Evolutionary conservation across 305 asterid genomes (phyloP).

Genomic region (Stenogyne calaminthoides): DNA sequence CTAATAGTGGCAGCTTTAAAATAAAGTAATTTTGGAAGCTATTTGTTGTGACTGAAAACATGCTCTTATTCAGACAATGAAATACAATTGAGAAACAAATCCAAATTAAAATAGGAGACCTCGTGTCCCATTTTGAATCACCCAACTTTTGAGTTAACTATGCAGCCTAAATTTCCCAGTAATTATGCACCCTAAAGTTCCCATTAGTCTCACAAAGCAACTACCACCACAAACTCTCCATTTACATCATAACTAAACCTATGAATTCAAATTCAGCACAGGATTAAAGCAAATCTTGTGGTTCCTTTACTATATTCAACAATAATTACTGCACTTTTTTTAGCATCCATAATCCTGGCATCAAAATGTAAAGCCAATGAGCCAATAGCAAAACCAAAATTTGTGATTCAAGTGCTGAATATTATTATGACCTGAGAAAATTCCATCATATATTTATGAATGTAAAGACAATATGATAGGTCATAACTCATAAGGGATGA

Average conservation of each 20-base stretch:
- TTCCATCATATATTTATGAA: slow-evolving; percentile 14
- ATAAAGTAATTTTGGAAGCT: too few relatives aligned
- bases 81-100: background rate
- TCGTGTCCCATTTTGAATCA: background rate
- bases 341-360: background rate
- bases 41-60: too few relatives aligned
- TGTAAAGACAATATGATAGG: slow-evolving; percentile 15
- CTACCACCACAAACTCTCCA: slow-evolving; percentile 7
- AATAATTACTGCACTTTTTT: background rate
- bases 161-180: slow-evolving; percentile 1
- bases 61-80: background rate
- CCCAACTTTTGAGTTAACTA: background rate
- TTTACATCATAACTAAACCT: slow-evolving; percentile 1
- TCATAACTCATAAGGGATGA: background rate
- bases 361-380: background rate
- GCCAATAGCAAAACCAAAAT: background rate
- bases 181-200: slow-evolving; percentile 28
- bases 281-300: slow-evolving; percentile 30
- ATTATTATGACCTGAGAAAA: slow-evolving; percentile 3
- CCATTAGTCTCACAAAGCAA: slow-evolving; percentile 20
- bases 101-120: background rate
- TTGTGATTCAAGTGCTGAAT: background rate
- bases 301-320: slow-evolving; percentile 11
- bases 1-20: too few relatives aligned
- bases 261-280: slow-evolving; percentile 21